Conservation (phyloP, 106 monocot genomes). For the Dendrobium catenatum region DNA sequence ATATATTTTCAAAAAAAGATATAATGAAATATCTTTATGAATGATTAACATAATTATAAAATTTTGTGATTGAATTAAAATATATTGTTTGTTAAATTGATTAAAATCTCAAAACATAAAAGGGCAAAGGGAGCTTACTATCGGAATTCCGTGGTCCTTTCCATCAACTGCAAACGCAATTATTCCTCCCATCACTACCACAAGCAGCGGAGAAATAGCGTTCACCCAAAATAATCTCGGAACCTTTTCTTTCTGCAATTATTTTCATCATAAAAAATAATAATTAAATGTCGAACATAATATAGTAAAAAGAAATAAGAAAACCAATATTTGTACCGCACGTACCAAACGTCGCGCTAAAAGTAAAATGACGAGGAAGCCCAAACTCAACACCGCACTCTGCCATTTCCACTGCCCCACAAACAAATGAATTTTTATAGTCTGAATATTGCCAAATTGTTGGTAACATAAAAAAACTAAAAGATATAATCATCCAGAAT, state of each 20-base stretch:
- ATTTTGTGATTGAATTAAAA: neutral
- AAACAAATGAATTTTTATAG: neutral
- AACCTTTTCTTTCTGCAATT: conserved; percentile 40
- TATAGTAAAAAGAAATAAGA: neutral
- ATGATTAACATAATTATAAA: neutral
- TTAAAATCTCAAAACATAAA: neutral
- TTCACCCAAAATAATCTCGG: conserved; percentile 74
- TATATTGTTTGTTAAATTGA: neutral
- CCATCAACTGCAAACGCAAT: conserved; percentile 51
- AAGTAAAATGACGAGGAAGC: conserved; percentile 54
- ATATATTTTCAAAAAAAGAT: too few species aligned
- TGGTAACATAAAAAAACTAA: too few species aligned
- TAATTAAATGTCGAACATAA: neutral
- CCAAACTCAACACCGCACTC: conserved; percentile 56
- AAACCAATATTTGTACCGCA: neutral
- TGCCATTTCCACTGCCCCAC: conserved; percentile 75
- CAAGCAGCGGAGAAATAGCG: conserved; percentile 50
- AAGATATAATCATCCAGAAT: too few species aligned
- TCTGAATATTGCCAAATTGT: too few species aligned
- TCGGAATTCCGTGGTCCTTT: conserved; percentile 61
- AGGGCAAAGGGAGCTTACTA: conserved; percentile 19
- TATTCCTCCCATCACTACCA: conserved; percentile 57
- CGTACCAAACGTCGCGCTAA: conserved; percentile 45
- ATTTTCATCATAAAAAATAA: neutral
- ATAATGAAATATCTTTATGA: neutral